Conservation (phyloP, 768 basidiomycete genomes). For the Gloeopeniophorella convolvens region DNA sequence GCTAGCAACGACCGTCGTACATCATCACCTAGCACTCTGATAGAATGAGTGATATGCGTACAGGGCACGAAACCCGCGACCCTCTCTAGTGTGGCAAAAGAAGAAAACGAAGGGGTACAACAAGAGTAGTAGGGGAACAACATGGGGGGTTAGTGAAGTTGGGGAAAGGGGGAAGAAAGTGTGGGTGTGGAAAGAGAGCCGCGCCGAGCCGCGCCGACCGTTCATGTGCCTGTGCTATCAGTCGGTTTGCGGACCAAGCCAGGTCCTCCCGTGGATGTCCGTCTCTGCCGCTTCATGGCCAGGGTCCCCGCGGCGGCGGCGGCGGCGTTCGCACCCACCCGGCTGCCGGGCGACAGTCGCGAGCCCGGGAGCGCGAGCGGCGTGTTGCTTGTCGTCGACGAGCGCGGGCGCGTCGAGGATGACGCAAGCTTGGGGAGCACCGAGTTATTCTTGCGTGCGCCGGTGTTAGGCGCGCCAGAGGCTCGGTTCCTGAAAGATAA, state of each 20-base stretch:
- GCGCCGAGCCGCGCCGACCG: conserved; percentile 1
- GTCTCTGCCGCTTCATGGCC: conserved; percentile 74
- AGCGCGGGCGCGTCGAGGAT: conserved; percentile 65
- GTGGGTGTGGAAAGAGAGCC: background rate
- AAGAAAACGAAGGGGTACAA: conserved; percentile 3
- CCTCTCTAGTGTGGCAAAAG: conserved; percentile 2
- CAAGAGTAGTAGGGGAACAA: background rate
- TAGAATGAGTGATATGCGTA: conserved; percentile 15
- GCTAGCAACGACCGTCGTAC: conserved; percentile 12
- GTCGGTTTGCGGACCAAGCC: conserved; percentile 12
- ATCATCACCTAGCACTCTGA: conserved; percentile 11
- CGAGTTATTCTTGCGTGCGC: conserved; percentile 54
- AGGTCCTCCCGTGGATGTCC: conserved; percentile 44
- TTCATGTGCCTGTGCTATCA: conserved; percentile 13
- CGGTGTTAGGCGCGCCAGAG: conserved; percentile 62
- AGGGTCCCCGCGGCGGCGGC: conserved; percentile 23
- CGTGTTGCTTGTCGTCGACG: conserved; percentile 56
- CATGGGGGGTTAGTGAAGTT: conserved; percentile 8
- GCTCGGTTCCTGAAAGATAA: conserved; percentile 60
- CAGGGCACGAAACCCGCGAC: conserved; percentile 4
- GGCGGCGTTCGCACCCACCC: conserved; percentile 24
- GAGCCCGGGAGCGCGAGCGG: conserved; percentile 41
- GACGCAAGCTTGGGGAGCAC: conserved; percentile 70
- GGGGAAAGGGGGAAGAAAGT: conserved; percentile 4
- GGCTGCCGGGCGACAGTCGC: conserved; percentile 32